Evolutionary conservation across 768 basidiomycete genomes (phyloP).

Genomic region (Lentinula raphanica): DNA sequence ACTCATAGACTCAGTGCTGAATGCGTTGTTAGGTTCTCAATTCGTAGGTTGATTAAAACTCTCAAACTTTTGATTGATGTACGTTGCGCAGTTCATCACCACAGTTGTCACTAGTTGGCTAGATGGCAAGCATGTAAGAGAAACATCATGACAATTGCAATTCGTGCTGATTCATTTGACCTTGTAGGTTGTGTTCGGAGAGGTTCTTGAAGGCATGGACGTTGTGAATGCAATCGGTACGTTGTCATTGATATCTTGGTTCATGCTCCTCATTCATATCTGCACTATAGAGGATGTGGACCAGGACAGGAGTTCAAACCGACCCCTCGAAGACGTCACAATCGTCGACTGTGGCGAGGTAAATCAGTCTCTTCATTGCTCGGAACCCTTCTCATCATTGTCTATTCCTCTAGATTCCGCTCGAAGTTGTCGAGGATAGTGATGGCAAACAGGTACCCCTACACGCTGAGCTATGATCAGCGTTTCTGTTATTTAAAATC

Average conservation of each 20-base stretch:
- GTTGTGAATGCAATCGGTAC: constrained; percentile 71
- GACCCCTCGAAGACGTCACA: constrained; percentile 68
- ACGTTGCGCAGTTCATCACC: constrained; percentile 74
- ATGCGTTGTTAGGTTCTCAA: constrained; percentile 61
- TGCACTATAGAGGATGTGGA: constrained; percentile 61
- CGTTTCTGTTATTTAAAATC: constrained; percentile 29
- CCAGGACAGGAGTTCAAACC: constrained; percentile 67
- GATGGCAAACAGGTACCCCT: constrained; percentile 89
- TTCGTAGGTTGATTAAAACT: constrained; percentile 50
- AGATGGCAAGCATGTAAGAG: constrained; percentile 75
- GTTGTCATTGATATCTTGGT: constrained; percentile 14
- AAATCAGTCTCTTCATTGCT: constrained; percentile 12
- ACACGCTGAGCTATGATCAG: constrained; percentile 86
- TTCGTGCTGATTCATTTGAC: not conserved
- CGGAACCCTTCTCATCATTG: not conserved
- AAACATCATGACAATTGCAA: not conserved
- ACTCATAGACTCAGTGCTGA: not conserved
- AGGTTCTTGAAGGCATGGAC: constrained; percentile 90
- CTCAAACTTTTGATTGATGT: not conserved
- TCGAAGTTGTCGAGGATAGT: constrained; percentile 50
- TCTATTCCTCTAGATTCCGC: constrained; percentile 35
- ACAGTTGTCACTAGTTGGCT: constrained; percentile 85
- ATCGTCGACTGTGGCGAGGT: constrained; percentile 91
- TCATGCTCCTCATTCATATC: constrained; percentile 9
- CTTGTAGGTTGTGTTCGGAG: constrained; percentile 83